Base-by-base conservation (phyloP, 495 filamentous ascomycete species). In the Extremus antarcticus region DNA sequence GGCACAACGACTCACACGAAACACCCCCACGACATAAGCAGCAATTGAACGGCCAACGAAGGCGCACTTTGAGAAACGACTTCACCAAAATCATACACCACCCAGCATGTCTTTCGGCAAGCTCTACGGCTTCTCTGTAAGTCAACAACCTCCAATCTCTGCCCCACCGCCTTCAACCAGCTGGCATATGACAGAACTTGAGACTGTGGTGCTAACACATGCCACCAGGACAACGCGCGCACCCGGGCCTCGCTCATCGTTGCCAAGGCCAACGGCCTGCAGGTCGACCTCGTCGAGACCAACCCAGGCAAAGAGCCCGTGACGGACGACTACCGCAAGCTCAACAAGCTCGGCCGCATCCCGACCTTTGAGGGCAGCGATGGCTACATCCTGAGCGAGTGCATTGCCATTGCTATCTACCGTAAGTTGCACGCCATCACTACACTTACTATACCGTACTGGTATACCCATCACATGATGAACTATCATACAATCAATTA, bases 381-480 rank as follows among this genome's bases (percentile, higher is more conserved):
- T 76, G 92, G 92, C 69, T 99, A 85, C 73, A 77, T 78, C 60
- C 81, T 99, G 50, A 81, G 78, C 54, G 92, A 99, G 83, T 79
- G 70, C 71, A 90, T 97, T 61, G 92, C 92, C 70, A 92, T 99
- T 63, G 87, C 89, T 65, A 85, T 99, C 76, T 99, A 97, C 75
- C 74, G 92, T 98, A 86, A 61, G 92, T 88, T n/a, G n/a, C n/a
- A n/a, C 19, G 21, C 22, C 15, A 51, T 40, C 59, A 53, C n/a
- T 52, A 41, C 51, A 21, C 58, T 60, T 73, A 67, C 35, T n/a
- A 40, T 40, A 9, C n/a, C 35, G 9, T 40, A 3, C 20, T 22
- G n/a, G 46, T 15, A n/a, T n/a, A n/a, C n/a, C n/a, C n/a, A 11
- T 40, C 38, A 59, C 64, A 83, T 88, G 88, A 94, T 94, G 89